Evolutionary conservation across 1,139 yeast genomes (phyloP).

Genomic region (Suhomyces choctaworum): DNA sequence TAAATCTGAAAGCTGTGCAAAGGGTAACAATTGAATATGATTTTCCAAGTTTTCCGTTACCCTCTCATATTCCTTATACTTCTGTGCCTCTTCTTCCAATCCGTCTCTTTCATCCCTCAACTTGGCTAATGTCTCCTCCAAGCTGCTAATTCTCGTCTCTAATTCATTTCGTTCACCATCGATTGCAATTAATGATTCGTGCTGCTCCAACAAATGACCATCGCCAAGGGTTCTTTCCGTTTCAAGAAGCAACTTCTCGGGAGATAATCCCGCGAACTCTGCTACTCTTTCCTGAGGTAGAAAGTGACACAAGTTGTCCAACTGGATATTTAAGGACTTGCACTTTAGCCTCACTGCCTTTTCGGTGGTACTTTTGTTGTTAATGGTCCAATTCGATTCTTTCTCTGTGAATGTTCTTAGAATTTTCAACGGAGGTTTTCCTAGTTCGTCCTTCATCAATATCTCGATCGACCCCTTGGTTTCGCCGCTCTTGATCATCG

Average conservation of each 20-base stretch:
- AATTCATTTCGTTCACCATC: slow-evolving; percentile 43
- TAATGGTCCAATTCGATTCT: slow-evolving; percentile 62
- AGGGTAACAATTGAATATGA: slow-evolving; percentile 58
- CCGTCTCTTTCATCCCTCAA: slow-evolving; percentile 33
- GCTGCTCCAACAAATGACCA: slow-evolving; percentile 55
- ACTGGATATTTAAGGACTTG: slow-evolving; percentile 65
- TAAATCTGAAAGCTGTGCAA: slow-evolving; percentile 58
- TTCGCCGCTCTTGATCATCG: slow-evolving; percentile 78
- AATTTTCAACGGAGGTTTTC: slow-evolving; percentile 34
- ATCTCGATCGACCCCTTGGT: slow-evolving; percentile 59
- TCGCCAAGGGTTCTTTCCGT: slow-evolving; percentile 82
- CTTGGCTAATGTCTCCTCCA: slow-evolving; percentile 28
- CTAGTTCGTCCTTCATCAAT: slow-evolving; percentile 52
- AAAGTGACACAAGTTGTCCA: slow-evolving; percentile 91
- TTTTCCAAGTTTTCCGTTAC: slow-evolving; percentile 45
- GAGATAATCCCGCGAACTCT: slow-evolving; percentile 80
- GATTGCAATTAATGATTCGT: slow-evolving; percentile 54
- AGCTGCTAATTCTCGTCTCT: slow-evolving; percentile 21
- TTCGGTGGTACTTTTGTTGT: slow-evolving; percentile 47
- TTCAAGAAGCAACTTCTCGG: slow-evolving; percentile 71
- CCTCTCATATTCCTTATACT: slow-evolving; percentile 39
- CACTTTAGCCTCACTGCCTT: slow-evolving; percentile 48
- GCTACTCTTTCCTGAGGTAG: slow-evolving; percentile 95
- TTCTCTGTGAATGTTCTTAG: slow-evolving; percentile 38
- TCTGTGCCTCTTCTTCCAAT: slow-evolving; percentile 41